Conservation (phyloP, 2,329 filamentous ascomycete genomes). For the Emmonsiellopsis sp. region DNA sequence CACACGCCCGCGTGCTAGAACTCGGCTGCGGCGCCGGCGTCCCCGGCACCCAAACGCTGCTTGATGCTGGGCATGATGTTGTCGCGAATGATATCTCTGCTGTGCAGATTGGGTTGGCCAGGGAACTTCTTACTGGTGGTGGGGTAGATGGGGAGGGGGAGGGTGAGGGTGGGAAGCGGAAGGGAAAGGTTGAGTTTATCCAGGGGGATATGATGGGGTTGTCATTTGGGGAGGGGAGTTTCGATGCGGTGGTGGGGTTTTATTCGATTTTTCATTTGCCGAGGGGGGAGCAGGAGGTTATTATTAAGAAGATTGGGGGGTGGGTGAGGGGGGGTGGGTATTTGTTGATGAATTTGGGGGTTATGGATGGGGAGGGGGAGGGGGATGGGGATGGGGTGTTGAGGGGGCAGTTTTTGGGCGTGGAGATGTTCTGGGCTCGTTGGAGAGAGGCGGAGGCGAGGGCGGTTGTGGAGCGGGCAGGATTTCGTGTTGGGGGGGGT, state of each 20-base stretch:
- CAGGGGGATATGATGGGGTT: constrained; percentile 36
- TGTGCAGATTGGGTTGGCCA: background rate
- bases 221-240: constrained; percentile 21
- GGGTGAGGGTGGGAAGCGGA: background rate
- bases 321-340: constrained; percentile 47
- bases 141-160: too few relatives aligned
- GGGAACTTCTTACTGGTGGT: constrained; percentile 9
- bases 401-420: background rate
- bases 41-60: constrained; percentile 19
- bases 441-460: background rate
- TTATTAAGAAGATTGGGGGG: constrained; percentile 28
- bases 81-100: constrained; percentile 8
- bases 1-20: constrained; percentile 23
- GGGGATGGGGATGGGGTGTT: constrained; percentile 14
- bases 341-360: constrained; percentile 41
- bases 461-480: constrained; percentile 27
- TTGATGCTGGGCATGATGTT: background rate
- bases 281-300: constrained; percentile 38
- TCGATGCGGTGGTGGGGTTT: constrained; percentile 44
- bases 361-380: constrained; percentile 23
- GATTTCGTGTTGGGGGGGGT: constrained; percentile 12
- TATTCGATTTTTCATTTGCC: constrained; percentile 50
- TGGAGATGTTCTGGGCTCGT: background rate
- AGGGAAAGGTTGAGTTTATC: constrained; percentile 17
- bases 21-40: constrained; percentile 34